Base-by-base conservation (phyloP, 23 red algal genomes). In the Agarophyton chilense region DNA sequence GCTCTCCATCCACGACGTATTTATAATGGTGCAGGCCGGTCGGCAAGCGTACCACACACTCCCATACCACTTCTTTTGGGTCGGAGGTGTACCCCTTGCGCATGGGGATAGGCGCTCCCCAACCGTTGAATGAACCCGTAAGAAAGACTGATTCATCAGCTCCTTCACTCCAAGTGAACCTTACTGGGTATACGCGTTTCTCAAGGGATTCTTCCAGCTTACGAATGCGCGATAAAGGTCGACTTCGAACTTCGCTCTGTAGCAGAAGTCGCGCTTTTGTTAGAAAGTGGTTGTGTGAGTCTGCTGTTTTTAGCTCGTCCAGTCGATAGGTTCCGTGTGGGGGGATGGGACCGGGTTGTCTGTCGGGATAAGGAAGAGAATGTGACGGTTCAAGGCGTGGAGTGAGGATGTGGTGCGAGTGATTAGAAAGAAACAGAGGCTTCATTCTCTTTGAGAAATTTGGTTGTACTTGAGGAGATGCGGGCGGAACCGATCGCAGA, bases 31-130 rank as follows among this genome's bases (percentile, higher is more conserved):
- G 57, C 16, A 46, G 55, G 31, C 79, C 79, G 28, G 43, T 10
- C 14, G 53, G 29, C 24, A 83, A 32, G 12, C 79, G 79, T 19
- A 83, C 40, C 61, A 83, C 79, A 66, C 79, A 83, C 31, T 83
- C 55, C 79, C 79, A 83, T 13, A 74, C 24, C 43, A 28, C 14
- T n/a, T 74, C 68, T 47, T 49, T 22, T 17, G 7, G 19, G 29
- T 49, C 68, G 10, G 55, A 13, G 0, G 55, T 31, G 46, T 33
- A 8, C 10, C 51, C 29, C 55, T 83, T 61, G 39, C 42, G 55
- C 79, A 83, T 83, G 4, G 79, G 36, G 25, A 83, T 56, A 17
- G 79, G 79, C 47, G 55, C 40, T 1, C 79, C 79, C 79, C 79
- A 83, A 0, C 56, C 55, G 40, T 83, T 83, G 53, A 83, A 83